Evolutionary conservation across 768 basidiomycete species (phyloP), one percentile per base, ranked within the genome.

Genomic region (Lactarius deliciosus): DNA sequence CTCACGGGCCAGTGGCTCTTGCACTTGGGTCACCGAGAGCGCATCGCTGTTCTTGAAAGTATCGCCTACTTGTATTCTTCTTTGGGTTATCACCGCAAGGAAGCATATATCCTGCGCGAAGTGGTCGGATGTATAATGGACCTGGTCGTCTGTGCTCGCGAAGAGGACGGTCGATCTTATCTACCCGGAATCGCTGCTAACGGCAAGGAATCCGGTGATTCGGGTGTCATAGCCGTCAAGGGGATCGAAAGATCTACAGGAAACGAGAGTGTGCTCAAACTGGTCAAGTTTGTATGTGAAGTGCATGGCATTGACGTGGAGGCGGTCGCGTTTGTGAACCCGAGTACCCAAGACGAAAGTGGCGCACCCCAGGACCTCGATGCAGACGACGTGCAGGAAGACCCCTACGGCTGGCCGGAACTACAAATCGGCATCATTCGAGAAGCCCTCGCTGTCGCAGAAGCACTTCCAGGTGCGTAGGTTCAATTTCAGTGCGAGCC

Each of bases 381-480:
- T 61, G 76, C 78, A 0, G 66, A 79, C 10, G 78, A 79, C 40
- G 76, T 78, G 22, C 74, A 78, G 36, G 79, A 76, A 30, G 85
- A 87, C 68, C 76, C 83, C 5, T 92, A 87, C 74, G 97, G 97
- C 5, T 98, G 96, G 96, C 90, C 95, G 3, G 93, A 95, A 75
- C 79, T 99, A 47, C 96, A 97, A 79, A 85, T 98, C 20, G 94
- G 94, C 28, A 86, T 96, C n/a, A 82, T 98, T 25, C 85, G 94
- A 43, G 97, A 98, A 75, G 93, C 94, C 0, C 88, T 98, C 25
- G 88, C 91, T 0, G 87, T 98, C 3, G 92, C 94, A 1, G 94
- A 98, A 76, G 87, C 93, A 16, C 78, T 99, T 28, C 94, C 96
- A 64, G 94, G 95, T 93, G 68, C 62, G 83, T 77, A 4, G 43